phyloP scores from a whole-genome alignment of 1,284 basidiomycete genomes.

The Cystobasidium slooffiae region DNA sequence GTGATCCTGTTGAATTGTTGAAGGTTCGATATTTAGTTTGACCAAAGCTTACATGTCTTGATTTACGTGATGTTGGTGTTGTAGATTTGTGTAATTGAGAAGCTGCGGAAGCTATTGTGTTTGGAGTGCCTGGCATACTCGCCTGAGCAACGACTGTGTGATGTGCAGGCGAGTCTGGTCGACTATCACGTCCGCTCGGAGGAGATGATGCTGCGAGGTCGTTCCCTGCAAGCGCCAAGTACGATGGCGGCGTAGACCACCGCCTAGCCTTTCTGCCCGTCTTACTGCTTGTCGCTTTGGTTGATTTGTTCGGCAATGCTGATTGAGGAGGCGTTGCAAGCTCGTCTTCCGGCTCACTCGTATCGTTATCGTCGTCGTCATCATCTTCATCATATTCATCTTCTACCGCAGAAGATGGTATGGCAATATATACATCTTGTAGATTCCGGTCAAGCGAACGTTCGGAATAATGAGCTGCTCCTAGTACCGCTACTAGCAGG shows the following conservation, averaged over 20 bases:
- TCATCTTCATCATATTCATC: conserved; percentile 10
- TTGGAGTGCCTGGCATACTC: not conserved
- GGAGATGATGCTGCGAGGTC: not conserved
- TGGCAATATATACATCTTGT: conserved; percentile 38
- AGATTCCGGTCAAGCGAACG: conserved; percentile 23
- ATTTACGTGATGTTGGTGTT: conserved; percentile 1
- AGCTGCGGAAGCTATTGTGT: conserved; percentile 2
- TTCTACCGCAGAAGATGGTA: conserved; percentile 22
- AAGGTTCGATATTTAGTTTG: conserved; percentile 31
- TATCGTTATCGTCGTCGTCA: not conserved
- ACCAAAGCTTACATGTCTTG: conserved; percentile 40
- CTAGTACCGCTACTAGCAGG: conserved; percentile 65
- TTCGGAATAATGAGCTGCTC: conserved; percentile 54
- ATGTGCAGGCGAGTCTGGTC: not conserved
- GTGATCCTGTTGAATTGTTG: not conserved
- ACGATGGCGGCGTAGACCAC: conserved; percentile 41
- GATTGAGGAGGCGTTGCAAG: conserved; percentile 9
- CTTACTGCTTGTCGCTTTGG: not conserved
- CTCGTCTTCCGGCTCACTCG: conserved; percentile 15
- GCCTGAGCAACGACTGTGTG: not conserved
- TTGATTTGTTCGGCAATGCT: not conserved
- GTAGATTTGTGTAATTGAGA: conserved; percentile 4
- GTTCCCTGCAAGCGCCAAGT: not conserved
- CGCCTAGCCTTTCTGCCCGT: conserved; percentile 27
- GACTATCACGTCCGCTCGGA: too few species aligned